Conservation (phyloP, 805 yeast species). For the Metschnikowia lunata region DNA sequence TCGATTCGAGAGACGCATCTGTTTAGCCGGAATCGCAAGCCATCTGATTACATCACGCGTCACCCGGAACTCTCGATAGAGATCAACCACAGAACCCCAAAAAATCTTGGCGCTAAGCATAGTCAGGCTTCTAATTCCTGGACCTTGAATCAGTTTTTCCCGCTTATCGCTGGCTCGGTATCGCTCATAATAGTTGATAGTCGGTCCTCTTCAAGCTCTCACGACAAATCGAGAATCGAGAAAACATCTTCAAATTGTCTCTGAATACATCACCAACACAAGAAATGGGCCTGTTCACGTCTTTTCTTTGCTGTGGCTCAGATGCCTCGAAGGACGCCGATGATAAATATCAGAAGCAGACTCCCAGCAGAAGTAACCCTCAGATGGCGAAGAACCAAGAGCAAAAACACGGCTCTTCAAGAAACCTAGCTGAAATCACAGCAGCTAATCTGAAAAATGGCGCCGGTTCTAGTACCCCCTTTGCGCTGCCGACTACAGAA, state of each 20-base stretch:
- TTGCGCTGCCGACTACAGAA: not conserved
- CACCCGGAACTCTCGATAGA: no score
- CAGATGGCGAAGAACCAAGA: not conserved
- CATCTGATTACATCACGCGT: no score
- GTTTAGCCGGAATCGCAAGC: no score
- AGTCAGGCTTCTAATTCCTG: no score
- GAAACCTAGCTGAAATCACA: not conserved
- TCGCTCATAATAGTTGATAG: no score
- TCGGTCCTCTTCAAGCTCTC: no score
- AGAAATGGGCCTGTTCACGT: conserved; percentile 27
- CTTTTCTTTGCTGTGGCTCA: conserved; percentile 38
- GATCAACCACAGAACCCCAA: no score
- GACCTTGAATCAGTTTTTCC: no score
- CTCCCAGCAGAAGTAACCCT: conserved; percentile 8
- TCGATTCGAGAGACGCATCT: no score
- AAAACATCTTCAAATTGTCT: not conserved
- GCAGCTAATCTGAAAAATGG: not conserved
- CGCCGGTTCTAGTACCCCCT: not conserved
- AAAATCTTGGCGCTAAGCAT: no score
- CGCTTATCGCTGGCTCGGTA: no score
- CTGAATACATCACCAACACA: not conserved
- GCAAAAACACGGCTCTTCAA: not conserved
- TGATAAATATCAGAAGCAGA: conserved; percentile 24
- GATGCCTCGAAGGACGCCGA: conserved; percentile 32
- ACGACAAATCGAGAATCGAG: no score